Evolutionary conservation across 148 eudicot species (phyloP).

Genomic region (Linanthus parryae): DNA sequence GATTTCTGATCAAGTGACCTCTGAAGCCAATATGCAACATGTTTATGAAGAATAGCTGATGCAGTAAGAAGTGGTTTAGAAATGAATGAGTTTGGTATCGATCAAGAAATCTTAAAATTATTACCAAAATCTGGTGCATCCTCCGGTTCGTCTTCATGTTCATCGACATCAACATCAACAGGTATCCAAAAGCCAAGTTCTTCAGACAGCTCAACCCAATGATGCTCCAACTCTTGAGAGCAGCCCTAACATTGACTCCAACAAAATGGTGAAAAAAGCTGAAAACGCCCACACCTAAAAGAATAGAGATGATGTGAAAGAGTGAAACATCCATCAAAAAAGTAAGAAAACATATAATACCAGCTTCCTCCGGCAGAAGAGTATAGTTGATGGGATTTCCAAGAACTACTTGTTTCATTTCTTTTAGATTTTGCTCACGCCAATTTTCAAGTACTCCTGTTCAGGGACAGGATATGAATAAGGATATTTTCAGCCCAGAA

Average conservation of each 20-base stretch:
- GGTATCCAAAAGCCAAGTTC: slow-evolving; percentile 88
- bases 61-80: too few relatives aligned
- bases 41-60: background rate
- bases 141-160: slow-evolving; percentile 80
- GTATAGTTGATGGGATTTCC: slow-evolving; percentile 32
- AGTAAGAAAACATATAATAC: slow-evolving; percentile 20
- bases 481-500: too few relatives aligned
- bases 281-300: too few relatives aligned
- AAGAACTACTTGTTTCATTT: slow-evolving; percentile 33
- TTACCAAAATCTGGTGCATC: slow-evolving; percentile 68
- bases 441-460: slow-evolving; percentile 76
- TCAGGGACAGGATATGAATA: too few relatives aligned
- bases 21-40: background rate
- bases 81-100: too few relatives aligned
- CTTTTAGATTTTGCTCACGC: slow-evolving; percentile 56
- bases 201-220: slow-evolving; percentile 60
- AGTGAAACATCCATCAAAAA: background rate
- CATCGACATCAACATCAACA: slow-evolving; percentile 34
- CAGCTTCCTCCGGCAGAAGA: slow-evolving; percentile 54
- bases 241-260: too few relatives aligned
- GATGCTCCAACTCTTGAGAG: slow-evolving; percentile 51
- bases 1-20: too few relatives aligned
- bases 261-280: too few relatives aligned
- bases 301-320: too few relatives aligned
- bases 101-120: background rate